A percentile compares a stretch with the other conserved stretches of the same genome.
Evolutionary conservation across 495 filamentous ascomycete genomes (phyloP).

Genomic region (Durotheca rogersii): DNA sequence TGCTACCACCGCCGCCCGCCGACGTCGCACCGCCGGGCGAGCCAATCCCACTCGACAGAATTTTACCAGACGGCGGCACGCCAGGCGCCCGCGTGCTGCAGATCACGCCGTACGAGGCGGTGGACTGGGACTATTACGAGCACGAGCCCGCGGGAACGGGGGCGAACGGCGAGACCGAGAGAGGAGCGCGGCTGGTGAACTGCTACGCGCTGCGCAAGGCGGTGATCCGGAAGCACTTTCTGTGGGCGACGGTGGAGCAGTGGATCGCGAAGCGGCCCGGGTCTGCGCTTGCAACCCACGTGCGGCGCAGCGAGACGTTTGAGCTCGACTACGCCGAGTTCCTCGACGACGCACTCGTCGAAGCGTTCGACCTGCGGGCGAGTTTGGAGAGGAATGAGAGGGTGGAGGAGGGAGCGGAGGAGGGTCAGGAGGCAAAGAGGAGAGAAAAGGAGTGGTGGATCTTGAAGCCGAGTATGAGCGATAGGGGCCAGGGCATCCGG

Average conservation of each 20-base stretch:
- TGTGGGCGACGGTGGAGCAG: conserved; percentile 72
- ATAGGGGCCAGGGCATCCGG: conserved; percentile 87
- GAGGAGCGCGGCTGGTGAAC: conserved; percentile 64
- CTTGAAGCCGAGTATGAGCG: conserved; percentile 94
- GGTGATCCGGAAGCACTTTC: conserved; percentile 93
- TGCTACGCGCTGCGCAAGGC: conserved; percentile 95
- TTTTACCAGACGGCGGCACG: conserved; percentile 39
- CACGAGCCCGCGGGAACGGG: too few relatives aligned
- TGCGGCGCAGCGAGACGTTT: conserved; percentile 76
- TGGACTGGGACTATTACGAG: conserved; percentile 82
- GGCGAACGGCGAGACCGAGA: too few relatives aligned
- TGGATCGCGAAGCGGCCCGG: conserved; percentile 81
- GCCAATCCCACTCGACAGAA: conserved; percentile 34
- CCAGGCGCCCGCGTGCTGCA: conserved; percentile 66
- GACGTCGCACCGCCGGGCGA: conserved; percentile 11
- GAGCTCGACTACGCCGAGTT: conserved; percentile 97
- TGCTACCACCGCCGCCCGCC: conserved; percentile 35
- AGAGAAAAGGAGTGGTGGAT: conserved; percentile 99
- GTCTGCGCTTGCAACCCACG: conserved; percentile 63
- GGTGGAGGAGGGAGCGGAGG: conserved; percentile 18
- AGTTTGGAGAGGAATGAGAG: conserved; percentile 65
- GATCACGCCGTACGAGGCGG: conserved; percentile 79
- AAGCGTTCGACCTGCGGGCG: conserved; percentile 82
- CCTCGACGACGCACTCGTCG: conserved; percentile 85
- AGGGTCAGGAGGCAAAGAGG: conserved; percentile 53